Evolutionary conservation across 345 rosid species (phyloP).

Genomic region (Moricandia arvensis): DNA sequence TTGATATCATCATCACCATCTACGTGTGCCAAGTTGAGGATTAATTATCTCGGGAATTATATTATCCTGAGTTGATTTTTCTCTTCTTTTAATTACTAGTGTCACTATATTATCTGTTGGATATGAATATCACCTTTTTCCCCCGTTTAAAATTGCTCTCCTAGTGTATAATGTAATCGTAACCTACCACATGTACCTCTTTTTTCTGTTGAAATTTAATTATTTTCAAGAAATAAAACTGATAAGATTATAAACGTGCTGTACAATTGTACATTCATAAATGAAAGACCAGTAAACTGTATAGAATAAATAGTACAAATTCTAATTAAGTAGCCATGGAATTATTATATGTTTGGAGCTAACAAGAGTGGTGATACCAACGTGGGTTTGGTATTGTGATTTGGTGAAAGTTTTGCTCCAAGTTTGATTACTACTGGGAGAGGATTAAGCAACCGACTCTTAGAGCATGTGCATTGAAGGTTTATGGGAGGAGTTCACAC

Average conservation of each 20-base stretch:
- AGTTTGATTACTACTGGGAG: too few relatives aligned
- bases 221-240: background rate
- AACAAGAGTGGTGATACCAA: background rate
- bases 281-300: background rate
- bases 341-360: background rate
- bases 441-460: background rate
- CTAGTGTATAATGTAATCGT: background rate
- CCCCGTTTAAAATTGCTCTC: background rate
- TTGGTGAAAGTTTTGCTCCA: background rate
- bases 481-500: too few relatives aligned
- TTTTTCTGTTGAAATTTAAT: background rate
- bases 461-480: too few relatives aligned
- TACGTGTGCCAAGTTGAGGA: conserved; percentile 37
- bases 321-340: background rate
- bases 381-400: background rate
- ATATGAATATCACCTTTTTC: conserved; percentile 17
- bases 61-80: conserved; percentile 12
- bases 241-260: background rate
- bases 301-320: background rate
- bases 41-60: conserved; percentile 7
- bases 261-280: background rate
- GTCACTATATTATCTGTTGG: conserved; percentile 20
- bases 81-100: conserved; percentile 22
- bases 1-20: conserved; percentile 12
- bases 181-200: background rate